Evolutionary conservation across 2,329 filamentous ascomycete genomes (phyloP), one percentile per base, ranked within the genome.

Genomic region (Ciborinia camelliae): DNA sequence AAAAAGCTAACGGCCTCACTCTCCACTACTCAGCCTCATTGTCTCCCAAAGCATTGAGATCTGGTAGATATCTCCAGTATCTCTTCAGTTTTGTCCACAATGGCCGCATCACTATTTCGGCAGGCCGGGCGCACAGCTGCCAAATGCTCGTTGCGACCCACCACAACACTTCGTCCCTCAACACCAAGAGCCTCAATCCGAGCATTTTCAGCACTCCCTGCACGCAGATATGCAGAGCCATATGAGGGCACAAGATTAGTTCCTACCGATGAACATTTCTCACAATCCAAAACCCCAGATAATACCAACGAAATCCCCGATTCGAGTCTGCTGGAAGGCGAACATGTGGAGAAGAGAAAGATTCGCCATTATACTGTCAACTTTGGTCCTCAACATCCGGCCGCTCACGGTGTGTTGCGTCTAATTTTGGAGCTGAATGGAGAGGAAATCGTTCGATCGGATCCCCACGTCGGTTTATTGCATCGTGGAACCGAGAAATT

Each of bases 281-380:
- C 78, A 62, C 75, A 80, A 65, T 77, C 84, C 51, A 82, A 85
- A 85, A 81, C 70, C 47, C 64, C 67, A 28, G 69, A 71, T 30
- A 61, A 72, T 43, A 52, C 69, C 50, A 71, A 73, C 57, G 48
- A 69, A 26, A 69, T 68, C 18, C 70, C 72, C 72, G 72, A 81
- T 50, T 70, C 79, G 70, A 74, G 77, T 72, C 72, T 78, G 26
- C 41, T 48, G 62, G 80, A 81, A 69, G 72, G 75, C 61, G 73
- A 78, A 64, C 77, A 78, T 67, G 76, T 79, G 69, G 79, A 83
- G 72, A 79, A 81, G 79, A 89, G 94, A 79, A 98, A 97, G 85
- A 90, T 99, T 77, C 88, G 95, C 71, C 95, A 99, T 81, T 99
- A 99, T 82, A 99, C 95, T 8, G 94, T 99, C 82, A 99, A 99